Evolutionary conservation across 139 green algal species (phyloP).

Genomic region (Nannochloris sp.): DNA sequence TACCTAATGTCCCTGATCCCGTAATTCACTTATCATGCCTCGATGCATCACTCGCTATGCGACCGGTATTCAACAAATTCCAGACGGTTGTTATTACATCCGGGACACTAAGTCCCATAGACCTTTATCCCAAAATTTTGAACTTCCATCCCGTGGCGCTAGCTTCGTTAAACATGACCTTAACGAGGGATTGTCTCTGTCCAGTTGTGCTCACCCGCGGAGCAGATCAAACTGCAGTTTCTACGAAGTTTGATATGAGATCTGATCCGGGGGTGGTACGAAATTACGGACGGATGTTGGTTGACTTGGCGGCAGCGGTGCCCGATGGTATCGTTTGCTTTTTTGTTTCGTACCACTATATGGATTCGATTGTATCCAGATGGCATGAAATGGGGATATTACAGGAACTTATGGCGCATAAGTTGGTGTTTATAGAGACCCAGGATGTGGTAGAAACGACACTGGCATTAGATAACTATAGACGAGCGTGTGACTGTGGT

Average conservation of each 20-base stretch:
- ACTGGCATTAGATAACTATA: constrained; percentile 96
- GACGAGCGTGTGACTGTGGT: constrained; percentile 92
- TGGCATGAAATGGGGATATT: constrained; percentile 96
- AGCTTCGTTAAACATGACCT: constrained; percentile 86
- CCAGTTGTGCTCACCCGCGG: constrained; percentile 89
- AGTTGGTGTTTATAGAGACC: constrained; percentile 98
- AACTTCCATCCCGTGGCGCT: constrained; percentile 90
- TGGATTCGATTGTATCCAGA: constrained; percentile 87
- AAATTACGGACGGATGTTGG: constrained; percentile 91
- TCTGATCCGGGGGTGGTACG: constrained; percentile 57
- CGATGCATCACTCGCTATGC: constrained; percentile 92
- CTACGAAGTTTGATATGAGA: constrained; percentile 89
- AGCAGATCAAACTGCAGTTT: constrained; percentile 85
- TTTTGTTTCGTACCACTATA: constrained; percentile 98
- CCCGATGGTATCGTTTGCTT: constrained; percentile 95
- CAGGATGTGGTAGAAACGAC: constrained; percentile 97
- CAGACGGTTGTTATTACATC: constrained; percentile 95
- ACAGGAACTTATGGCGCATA: constrained; percentile 86
- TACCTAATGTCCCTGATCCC: constrained; percentile 87
- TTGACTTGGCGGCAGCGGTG: constrained; percentile 80
- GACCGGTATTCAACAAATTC: constrained; percentile 89
- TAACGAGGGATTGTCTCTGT: constrained; percentile 93
- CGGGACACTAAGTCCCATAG: constrained; percentile 92
- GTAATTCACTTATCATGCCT: constrained; percentile 93
- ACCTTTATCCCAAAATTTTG: constrained; percentile 95